These are phyloP conservation scores for Hypomyces rosellus DNA, from an alignment of 2,329 filamentous ascomycete genomes.

Conservation along the genomic window DNA sequence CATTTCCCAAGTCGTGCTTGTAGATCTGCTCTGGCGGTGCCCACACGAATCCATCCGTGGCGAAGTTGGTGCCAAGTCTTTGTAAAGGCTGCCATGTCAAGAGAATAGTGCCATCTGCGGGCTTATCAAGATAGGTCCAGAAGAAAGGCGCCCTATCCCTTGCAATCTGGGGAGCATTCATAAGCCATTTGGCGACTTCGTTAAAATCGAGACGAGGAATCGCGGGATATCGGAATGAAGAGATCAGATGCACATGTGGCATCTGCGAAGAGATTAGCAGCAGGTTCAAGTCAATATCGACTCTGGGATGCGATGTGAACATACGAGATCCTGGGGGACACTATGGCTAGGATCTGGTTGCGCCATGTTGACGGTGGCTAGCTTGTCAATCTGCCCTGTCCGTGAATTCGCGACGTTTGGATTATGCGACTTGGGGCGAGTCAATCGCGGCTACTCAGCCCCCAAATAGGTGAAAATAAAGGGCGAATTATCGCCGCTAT, in stretches of 20 bases:
- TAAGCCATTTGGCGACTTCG: conserved; percentile 76
- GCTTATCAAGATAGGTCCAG: conserved; percentile 86
- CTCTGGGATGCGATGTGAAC: conserved; percentile 13
- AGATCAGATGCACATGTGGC: conserved; percentile 85
- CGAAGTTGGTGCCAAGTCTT: conserved; percentile 64
- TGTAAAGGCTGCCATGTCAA: conserved; percentile 83
- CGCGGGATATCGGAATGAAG: conserved; percentile 71
- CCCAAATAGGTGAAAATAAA: neutral
- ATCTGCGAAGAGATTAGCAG: conserved; percentile 46
- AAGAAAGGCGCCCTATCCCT: conserved; percentile 80
- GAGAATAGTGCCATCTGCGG: conserved; percentile 73
- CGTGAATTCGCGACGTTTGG: conserved; percentile 7
- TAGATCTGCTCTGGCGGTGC: conserved; percentile 72
- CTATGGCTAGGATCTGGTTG: conserved; percentile 36
- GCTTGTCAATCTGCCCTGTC: too few relatives aligned
- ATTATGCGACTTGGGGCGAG: neutral
- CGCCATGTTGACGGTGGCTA: conserved; percentile 26
- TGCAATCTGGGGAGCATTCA: conserved; percentile 77
- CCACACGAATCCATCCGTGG: conserved; percentile 92
- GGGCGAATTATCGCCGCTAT: neutral
- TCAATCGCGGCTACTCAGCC: neutral
- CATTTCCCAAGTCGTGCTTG: conserved; percentile 63
- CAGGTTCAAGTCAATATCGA: neutral
- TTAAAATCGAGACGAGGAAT: conserved; percentile 65
- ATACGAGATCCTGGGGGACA: conserved; percentile 37